Conservation (phyloP, 495 filamentous ascomycete species). For the Hyphodiscus hymeniophilus region DNA sequence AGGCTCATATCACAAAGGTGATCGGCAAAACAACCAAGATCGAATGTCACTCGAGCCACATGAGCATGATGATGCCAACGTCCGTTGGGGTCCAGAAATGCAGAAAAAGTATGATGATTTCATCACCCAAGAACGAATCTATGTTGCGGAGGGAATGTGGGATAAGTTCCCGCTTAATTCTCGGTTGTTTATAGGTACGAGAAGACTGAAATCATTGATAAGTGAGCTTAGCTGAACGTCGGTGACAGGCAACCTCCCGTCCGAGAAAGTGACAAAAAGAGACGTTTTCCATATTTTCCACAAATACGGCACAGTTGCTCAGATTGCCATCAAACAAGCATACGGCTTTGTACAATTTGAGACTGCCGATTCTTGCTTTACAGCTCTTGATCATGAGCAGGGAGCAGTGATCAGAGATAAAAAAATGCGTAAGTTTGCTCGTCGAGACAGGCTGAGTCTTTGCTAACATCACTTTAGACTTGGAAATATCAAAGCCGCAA, state of each 20-base stretch:
- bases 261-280: slow-evolving; percentile 85
- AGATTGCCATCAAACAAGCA: slow-evolving; percentile 93
- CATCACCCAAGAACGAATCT: slow-evolving; percentile 64
- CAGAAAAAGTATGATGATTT: slow-evolving; percentile 80
- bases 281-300: slow-evolving; percentile 89
- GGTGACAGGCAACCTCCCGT: slow-evolving; percentile 76
- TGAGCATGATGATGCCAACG: slow-evolving; percentile 14
- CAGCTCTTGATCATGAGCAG: slow-evolving; percentile 69
- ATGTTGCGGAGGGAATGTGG: slow-evolving; percentile 87
- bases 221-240: slow-evolving; percentile 4
- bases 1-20: slow-evolving; percentile 17
- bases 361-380: slow-evolving; percentile 60
- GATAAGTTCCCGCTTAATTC: slow-evolving; percentile 83
- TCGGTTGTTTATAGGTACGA: slow-evolving; percentile 85
- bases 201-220: not conserved
- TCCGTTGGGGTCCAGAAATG: slow-evolving; percentile 49
- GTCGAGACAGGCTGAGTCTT: not conserved
- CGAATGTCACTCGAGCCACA: slow-evolving; percentile 7
- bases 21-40: slow-evolving; percentile 13
- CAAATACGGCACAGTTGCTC: slow-evolving; percentile 77
- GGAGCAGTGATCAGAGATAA: slow-evolving; percentile 69
- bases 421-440: slow-evolving; percentile 72
- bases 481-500: slow-evolving; percentile 88
- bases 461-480: slow-evolving; percentile 46
- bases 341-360: slow-evolving; percentile 97